Evolutionary conservation across 805 yeast genomes (phyloP).

Genomic region (Wickerhamomyces pijperi): DNA sequence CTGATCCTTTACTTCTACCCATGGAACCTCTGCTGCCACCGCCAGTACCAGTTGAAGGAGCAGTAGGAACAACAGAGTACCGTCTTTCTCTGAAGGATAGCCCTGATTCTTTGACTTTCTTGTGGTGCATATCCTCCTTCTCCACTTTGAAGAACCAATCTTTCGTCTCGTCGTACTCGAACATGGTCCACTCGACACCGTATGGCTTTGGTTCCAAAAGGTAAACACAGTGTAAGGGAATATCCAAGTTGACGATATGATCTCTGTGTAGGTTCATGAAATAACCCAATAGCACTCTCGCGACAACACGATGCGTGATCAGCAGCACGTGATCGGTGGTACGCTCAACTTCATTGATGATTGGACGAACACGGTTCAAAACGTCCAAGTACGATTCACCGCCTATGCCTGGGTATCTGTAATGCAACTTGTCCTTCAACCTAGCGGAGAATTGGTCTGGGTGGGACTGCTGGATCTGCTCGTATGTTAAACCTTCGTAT

Average conservation of each 20-base stretch:
- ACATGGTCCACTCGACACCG: slow-evolving; percentile 88
- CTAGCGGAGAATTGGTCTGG: slow-evolving; percentile 79
- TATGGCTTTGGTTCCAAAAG: slow-evolving; percentile 88
- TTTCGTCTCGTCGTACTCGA: slow-evolving; percentile 68
- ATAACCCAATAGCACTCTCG: slow-evolving; percentile 78
- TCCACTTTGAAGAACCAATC: slow-evolving; percentile 71
- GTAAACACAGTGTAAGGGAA: slow-evolving; percentile 86
- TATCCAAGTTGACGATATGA: slow-evolving; percentile 80
- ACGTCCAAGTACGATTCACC: slow-evolving; percentile 96
- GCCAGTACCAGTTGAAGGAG: no score
- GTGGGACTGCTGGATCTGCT: slow-evolving; percentile 58
- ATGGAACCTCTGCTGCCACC: no score
- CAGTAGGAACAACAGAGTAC: slow-evolving; percentile 59
- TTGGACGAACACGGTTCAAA: slow-evolving; percentile 76
- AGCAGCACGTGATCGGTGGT: slow-evolving; percentile 78
- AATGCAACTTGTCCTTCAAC: slow-evolving; percentile 64
- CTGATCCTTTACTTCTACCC: no score
- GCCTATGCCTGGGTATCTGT: slow-evolving; percentile 94
- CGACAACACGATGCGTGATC: slow-evolving; percentile 84
- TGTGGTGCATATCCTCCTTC: slow-evolving; percentile 28
- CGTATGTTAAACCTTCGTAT: slow-evolving; percentile 87
- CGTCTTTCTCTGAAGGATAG: slow-evolving; percentile 60
- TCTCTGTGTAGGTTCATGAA: slow-evolving; percentile 75
- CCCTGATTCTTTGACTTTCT: slow-evolving; percentile 57
- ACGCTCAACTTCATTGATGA: slow-evolving; percentile 87